Conservation (phyloP, 495 filamentous ascomycete species). For the Neurospora terricola region DNA sequence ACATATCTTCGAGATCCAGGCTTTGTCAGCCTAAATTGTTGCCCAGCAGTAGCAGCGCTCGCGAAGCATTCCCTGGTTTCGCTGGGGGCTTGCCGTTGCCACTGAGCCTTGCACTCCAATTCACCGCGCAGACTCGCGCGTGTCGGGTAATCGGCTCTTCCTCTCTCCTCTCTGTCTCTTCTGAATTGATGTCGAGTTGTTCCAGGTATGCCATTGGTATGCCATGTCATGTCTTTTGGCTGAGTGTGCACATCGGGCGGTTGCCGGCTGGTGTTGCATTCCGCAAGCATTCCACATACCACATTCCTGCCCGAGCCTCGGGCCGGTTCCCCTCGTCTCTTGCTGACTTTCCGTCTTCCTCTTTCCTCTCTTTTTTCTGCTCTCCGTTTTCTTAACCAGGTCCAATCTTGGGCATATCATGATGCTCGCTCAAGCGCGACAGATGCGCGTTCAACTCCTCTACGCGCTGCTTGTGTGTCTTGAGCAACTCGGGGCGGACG, state of each 20-base stretch:
- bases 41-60: not conserved
- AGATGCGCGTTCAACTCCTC: slow-evolving; percentile 93
- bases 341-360: not conserved
- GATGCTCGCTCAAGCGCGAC: slow-evolving; percentile 85
- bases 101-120: not conserved
- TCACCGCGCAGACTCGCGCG: not conserved
- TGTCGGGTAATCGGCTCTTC: not conserved
- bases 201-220: not conserved
- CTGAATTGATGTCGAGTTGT: not conserved
- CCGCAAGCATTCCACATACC: not conserved
- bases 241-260: not conserved
- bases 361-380: not conserved
- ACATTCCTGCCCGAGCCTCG: not conserved
- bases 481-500: slow-evolving; percentile 58
- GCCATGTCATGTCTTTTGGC: not conserved
- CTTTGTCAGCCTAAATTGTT: not conserved
- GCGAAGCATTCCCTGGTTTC: not conserved
- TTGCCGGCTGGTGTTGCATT: not conserved
- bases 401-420: slow-evolving; percentile 90
- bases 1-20: not conserved
- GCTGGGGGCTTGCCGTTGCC: not conserved
- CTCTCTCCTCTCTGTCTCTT: not conserved
- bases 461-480: slow-evolving; percentile 94
- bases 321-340: not conserved
- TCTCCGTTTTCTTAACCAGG: slow-evolving; percentile 43